Base-by-base conservation (phyloP, 441 rosid species). In the Croton laevigatus region DNA sequence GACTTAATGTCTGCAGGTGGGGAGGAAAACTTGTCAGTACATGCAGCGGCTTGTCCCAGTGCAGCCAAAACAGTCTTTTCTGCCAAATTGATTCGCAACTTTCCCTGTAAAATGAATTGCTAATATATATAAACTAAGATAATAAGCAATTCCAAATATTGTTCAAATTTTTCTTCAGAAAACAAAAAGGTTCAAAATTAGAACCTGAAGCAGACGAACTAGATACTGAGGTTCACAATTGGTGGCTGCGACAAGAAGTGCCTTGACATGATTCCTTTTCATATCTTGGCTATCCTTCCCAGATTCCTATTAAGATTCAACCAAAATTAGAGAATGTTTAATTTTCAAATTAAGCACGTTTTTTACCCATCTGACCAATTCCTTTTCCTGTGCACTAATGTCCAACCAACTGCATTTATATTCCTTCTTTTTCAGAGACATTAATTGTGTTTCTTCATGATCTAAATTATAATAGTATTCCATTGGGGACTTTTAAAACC, bases 281-380 rank as follows among this genome's bases (percentile, higher is more conserved):
- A 84, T 92, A 64, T 90, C 98, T 72, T 86, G 89, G 79, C 98
- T 94, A 78, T 86, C 97, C 86, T 92, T 93, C 79, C 99, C 98
- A 53, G 86, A 82, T 75, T 90, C 97, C 99, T 94, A 62, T 51
- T n/a, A 66, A 75, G 66, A 74, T 68, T 62, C 8, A 66, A 75
- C 72, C 46, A 46, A 59, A 78, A 65, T 36, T 69, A 52, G 55
- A 36, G n/a, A 6, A 27, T 55, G 63, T 52, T 27, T 3, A 27
- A 66, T 68, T 20, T 46, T 8, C 61, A 48, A 22, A 40, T 49
- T 55, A 12, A 61, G 72, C 22, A 71, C 17, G 27, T 55, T 64
- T 37, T 37, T 49, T 58, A 36, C 23, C 37, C 5, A 37, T 55
- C 42, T 27, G 36, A 23, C 10, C 36, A 20, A 58, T 13, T 22